Evolutionary conservation across 2,329 filamentous ascomycete species (phyloP), one percentile per base, ranked within the genome.

Genomic region (Clonostachys sp.): DNA sequence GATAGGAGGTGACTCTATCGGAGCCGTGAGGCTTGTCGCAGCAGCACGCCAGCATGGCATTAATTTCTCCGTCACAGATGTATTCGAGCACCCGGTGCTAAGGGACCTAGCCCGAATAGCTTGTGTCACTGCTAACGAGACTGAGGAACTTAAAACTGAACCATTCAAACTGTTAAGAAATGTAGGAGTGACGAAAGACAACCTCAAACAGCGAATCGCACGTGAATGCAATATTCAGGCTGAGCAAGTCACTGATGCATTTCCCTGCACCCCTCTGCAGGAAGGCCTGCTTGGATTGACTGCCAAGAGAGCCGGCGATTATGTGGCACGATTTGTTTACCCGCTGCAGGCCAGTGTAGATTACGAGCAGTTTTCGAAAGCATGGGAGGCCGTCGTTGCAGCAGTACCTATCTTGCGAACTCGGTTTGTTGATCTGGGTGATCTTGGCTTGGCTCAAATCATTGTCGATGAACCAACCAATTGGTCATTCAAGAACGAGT

Each of bases 1-100:
- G 8, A 33, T 50, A 0, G 78, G 78, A 2, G 78, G 78, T 17
- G 76, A 80, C 57, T 81, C 77, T 0, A 62, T 78, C 4, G 63
- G 66, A 14, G 74, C 74, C 3, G 78, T 79, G 74, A 70, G 63
- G 44, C 62, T 78, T 5, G 72, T 75, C 2, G 65, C 71, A 2
- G 61, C 64, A 14, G 70, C 73, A 5, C 63, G 71, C 45, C 62
- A 61, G 4, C 55, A 58, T 14, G 63, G 63, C 8, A 52, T 77
- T 5, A 49, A 61, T 1, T 52, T 77, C 40, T 73, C 68, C 5
- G 73, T 78, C 2, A 67, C 68, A 3, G 65, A 64, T 45, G 67
- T 75, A 35, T 76, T 78, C 47, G 64, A 61, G 18, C 63, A 68
- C 43, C 72, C 73, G 0, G 61, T 65, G 4, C 63, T 77, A 3